Evolutionary conservation across 768 basidiomycete species (phyloP), one percentile per base, ranked within the genome.

Genomic region (Polyporus arcularius): DNA sequence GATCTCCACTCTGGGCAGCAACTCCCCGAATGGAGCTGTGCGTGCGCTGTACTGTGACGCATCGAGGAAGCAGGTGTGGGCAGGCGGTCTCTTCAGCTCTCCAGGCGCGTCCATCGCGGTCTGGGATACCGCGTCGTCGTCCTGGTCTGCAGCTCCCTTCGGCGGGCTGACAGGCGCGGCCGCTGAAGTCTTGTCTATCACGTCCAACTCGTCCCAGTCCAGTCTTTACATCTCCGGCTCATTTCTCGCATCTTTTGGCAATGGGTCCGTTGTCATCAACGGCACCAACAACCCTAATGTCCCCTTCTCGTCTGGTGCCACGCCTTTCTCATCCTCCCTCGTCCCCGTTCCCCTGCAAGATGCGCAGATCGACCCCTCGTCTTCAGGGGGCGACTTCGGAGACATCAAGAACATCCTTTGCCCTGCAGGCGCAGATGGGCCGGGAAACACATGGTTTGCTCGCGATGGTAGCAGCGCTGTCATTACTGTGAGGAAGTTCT

Each of bases 151-250:
- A 26, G 81, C 94, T 2, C 88, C 89, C 16, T 98, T 99, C 74
- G 81, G 80, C 46, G 95, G 96, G 38, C 79, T 99, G 42, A 76
- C 84, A 32, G 94, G 92, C 42, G 84, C 82, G 16, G 79, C 83
- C 41, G 82, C 83, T 9, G 78, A 82, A 65, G 92, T 98, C 55
- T 72, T 79, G 30, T 89, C 90, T 49, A 97, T 98, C 68, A 80
- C 85, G 39, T 76, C 88, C 32, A 91, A 90, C 67, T 76, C 86
- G 39, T 87, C 92, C 55, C 80, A 82, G 55, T 76, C 80, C 12
- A 91, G 89, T 63, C 75, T 98, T 55, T 89, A 95, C 71, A 95
- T 98, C 70, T 82, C 90, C 0, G 97, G 97, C 41, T 88, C 89
- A 12, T 99, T 99, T 78, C 67, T 89, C 57, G 89, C 92, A 3